Evolutionary conservation across 805 yeast genomes (phyloP).

Genomic region (Tetrapisispora phaffii): DNA sequence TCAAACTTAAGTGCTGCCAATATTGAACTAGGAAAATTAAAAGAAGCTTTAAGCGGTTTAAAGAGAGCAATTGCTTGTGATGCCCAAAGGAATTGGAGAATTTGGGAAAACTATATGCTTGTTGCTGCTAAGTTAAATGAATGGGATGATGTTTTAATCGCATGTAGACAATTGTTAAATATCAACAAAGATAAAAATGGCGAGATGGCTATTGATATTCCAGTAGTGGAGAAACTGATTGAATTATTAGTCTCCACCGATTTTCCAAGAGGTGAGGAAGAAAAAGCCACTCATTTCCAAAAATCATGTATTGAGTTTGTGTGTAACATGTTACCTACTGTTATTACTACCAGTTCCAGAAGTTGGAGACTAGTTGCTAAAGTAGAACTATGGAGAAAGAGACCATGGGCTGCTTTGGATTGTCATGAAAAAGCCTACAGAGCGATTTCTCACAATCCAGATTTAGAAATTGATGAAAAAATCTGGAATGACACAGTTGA

Average conservation of each 20-base stretch:
- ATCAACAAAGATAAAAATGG: slow-evolving; percentile 47
- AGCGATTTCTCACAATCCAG: slow-evolving; percentile 55
- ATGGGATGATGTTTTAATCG: slow-evolving; percentile 81
- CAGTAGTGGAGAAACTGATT: slow-evolving; percentile 63
- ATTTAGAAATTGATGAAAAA: slow-evolving; percentile 47
- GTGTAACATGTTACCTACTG: slow-evolving; percentile 56
- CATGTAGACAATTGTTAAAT: slow-evolving; percentile 53
- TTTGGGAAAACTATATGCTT: slow-evolving; percentile 78
- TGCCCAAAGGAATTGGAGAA: slow-evolving; percentile 70
- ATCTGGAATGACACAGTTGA: slow-evolving; percentile 76
- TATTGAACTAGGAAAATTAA: slow-evolving; percentile 49
- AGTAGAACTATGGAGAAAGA: slow-evolving; percentile 77
- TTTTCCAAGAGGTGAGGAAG: slow-evolving; percentile 33
- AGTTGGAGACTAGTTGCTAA: slow-evolving; percentile 78
- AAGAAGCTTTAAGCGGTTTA: slow-evolving; percentile 79
- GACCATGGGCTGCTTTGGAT: slow-evolving; percentile 82
- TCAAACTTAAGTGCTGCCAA: slow-evolving; percentile 80
- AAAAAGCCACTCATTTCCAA: slow-evolving; percentile 51
- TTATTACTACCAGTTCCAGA: slow-evolving; percentile 50
- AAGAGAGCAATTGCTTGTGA: slow-evolving; percentile 69
- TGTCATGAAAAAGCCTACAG: slow-evolving; percentile 82
- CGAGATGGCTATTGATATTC: slow-evolving; percentile 61
- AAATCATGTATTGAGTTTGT: slow-evolving; percentile 58
- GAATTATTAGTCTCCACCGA: slow-evolving; percentile 49
- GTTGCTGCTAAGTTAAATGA: slow-evolving; percentile 76